Evolutionary conservation across 2,329 filamentous ascomycete species (phyloP).

Genomic region (Neofusicoccum sp.): DNA sequence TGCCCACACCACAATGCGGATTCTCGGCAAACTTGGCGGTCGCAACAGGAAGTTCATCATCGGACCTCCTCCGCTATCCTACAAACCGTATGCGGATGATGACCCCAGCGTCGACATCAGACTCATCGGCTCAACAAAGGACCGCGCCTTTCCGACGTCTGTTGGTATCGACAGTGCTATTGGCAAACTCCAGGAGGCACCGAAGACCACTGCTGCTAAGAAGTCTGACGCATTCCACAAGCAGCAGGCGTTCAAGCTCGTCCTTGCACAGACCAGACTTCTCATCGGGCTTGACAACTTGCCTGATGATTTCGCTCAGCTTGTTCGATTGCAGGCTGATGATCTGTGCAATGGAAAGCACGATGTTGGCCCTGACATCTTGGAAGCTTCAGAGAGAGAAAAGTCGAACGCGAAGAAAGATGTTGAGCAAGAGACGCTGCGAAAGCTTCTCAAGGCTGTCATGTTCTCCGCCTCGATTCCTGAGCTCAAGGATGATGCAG

Average conservation of each 20-base stretch:
- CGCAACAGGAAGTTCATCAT: slow-evolving; percentile 95
- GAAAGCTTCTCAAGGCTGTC: slow-evolving; percentile 83
- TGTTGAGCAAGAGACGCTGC: slow-evolving; percentile 76
- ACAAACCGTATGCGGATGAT: slow-evolving; percentile 84
- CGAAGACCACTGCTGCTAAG: slow-evolving; percentile 59
- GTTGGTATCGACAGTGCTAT: slow-evolving; percentile 88
- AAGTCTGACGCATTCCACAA: slow-evolving; percentile 87
- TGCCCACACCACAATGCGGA: slow-evolving; percentile 95
- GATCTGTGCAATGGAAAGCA: slow-evolving; percentile 74
- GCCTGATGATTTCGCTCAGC: slow-evolving; percentile 81
- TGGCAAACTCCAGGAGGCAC: slow-evolving; percentile 77
- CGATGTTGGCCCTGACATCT: slow-evolving; percentile 66
- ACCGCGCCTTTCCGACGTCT: slow-evolving; percentile 81
- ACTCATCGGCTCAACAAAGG: slow-evolving; percentile 83
- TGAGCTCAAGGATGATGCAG: slow-evolving; percentile 74
- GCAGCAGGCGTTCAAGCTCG: slow-evolving; percentile 82
- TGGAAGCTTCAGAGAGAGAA: slow-evolving; percentile 74
- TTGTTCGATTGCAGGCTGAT: slow-evolving; percentile 84
- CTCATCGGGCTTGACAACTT: slow-evolving; percentile 83
- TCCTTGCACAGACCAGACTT: slow-evolving; percentile 86
- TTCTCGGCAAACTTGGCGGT: slow-evolving; percentile 92
- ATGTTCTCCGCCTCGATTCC: slow-evolving; percentile 82
- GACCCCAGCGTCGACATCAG: slow-evolving; percentile 82
- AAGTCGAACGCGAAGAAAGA: slow-evolving; percentile 85
- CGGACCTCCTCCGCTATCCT: slow-evolving; percentile 78